phyloP scores from a whole-genome alignment of 1,284 basidiomycete species.

The Microbotryum lychnidis-dioicae region DNA sequence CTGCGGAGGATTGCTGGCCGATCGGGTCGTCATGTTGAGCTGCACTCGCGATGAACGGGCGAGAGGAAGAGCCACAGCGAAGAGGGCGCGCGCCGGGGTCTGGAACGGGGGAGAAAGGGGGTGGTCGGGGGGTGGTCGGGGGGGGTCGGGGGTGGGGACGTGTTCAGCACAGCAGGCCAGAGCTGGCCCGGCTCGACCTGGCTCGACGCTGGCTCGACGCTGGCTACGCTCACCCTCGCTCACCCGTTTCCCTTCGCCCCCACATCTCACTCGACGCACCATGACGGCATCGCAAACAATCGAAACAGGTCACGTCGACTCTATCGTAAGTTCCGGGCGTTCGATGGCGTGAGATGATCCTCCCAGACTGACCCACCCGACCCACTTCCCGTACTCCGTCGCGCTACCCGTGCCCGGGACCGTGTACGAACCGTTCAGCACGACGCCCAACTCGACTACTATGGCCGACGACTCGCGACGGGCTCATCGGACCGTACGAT shows the following conservation, averaged over 20 bases:
- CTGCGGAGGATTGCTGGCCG: too few species aligned
- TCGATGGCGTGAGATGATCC: not conserved
- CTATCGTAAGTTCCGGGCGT: slow-evolving; percentile 60
- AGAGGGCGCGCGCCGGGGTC: too few species aligned
- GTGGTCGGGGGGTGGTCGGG: too few species aligned
- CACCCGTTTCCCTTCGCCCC: not conserved
- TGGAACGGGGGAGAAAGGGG: too few species aligned
- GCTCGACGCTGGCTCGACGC: too few species aligned
- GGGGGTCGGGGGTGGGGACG: too few species aligned
- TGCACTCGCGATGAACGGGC: too few species aligned
- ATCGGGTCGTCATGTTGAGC: too few species aligned
- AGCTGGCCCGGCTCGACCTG: too few species aligned
- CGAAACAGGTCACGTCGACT: slow-evolving; percentile 88
- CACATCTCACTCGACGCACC: not conserved
- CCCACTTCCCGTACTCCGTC: not conserved
- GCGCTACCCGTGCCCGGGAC: not conserved
- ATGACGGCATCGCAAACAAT: slow-evolving; percentile 40
- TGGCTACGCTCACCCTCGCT: too few species aligned
- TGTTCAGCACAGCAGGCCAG: too few species aligned
- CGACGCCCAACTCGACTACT: slow-evolving; percentile 96
- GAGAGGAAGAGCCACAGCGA: too few species aligned
- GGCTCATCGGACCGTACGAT: slow-evolving; percentile 94
- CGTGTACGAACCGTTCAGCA: slow-evolving; percentile 55
- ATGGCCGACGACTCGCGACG: slow-evolving; percentile 90
- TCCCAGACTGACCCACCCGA: not conserved